Base-by-base conservation (phyloP, 805 yeast genomes). In the Huiozyma naganishii region DNA sequence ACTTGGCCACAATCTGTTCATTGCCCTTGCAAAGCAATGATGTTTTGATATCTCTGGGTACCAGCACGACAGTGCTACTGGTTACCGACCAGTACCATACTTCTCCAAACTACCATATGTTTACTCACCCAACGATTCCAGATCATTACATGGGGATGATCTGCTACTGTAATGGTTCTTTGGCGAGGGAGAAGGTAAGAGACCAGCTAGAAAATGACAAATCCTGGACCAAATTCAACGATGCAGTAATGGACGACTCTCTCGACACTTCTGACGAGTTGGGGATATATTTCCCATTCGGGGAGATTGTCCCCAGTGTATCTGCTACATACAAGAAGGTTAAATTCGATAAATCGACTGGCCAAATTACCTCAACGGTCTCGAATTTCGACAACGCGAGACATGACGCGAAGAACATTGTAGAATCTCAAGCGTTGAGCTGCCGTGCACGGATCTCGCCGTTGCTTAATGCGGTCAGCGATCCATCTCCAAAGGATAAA, bases 101-200 rank as follows among this genome's bases (percentile, higher is more conserved):
- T 1, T 81, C 89, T 1, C 77, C 86, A 6, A 83, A 80, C 52
- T 88, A 87, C 59, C 96, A 88, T 57, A 62, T 87, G 50, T 88
- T 88, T 66, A 77, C 77, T 49, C 96, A 89, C 58, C 96, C 97
- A 7, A 82, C 94, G 0, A 74, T 83, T 48, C 74, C 76, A 0
- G 71, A 71, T 33, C 78, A 81, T 33, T 88, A 78, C 59, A 89
- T 88, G 96, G 95, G 94, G 23, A 88, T 88, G 97, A 76, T 89
- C 43, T 88, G 97, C 60, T 88, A 88, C 61, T 83, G 94, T 57
- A 88, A 88, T 59, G 96, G 97, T 0, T 75, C 95, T 0, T 66
- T 88, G 40, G 95, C 96, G 0, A 70, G 97, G 50, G 95, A 88
- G 54, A 70, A 72, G 45, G 70, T 87, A 8, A 70, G 92, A 41